phyloP scores from a whole-genome alignment of 2,329 filamentous ascomycete genomes.

The Aspergillus nomiae region DNA sequence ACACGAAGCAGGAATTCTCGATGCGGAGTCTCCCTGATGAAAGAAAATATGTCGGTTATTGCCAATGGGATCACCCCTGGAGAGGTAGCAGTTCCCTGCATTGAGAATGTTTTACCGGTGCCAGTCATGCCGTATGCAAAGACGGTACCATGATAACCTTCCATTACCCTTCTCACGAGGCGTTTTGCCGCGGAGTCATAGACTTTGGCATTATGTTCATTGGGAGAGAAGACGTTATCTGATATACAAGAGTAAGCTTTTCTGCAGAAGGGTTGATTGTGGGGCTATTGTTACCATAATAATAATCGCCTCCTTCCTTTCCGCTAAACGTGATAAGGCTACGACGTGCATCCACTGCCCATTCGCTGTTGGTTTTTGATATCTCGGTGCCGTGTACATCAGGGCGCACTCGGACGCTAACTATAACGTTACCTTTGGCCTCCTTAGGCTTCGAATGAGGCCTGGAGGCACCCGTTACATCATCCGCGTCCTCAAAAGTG shows the following conservation, averaged over 20 bases:
- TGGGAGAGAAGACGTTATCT: conserved; percentile 96
- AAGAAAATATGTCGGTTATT: conserved; percentile 98
- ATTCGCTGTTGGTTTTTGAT: conserved; percentile 73
- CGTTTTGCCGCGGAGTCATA: conserved; percentile 95
- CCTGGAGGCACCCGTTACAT: conserved; percentile 46
- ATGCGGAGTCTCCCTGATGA: conserved; percentile 94
- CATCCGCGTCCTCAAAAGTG: conserved; percentile 78
- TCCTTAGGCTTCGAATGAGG: conserved; percentile 57
- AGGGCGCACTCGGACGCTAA: conserved; percentile 90
- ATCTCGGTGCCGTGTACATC: conserved; percentile 67
- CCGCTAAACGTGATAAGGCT: conserved; percentile 82
- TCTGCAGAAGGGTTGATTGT: not conserved
- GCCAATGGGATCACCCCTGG: conserved; percentile 96
- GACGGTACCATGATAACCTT: conserved; percentile 97
- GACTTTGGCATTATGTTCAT: conserved; percentile 91
- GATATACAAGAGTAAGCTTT: conserved; percentile 5
- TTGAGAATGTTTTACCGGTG: conserved; percentile 98
- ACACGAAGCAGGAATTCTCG: conserved; percentile 92
- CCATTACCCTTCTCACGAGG: conserved; percentile 94
- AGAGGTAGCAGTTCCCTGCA: conserved; percentile 95
- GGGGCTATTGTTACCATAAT: conserved; percentile 68
- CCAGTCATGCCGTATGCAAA: conserved; percentile 99
- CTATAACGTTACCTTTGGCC: conserved; percentile 89
- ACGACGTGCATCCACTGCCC: conserved; percentile 85
- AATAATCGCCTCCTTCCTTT: conserved; percentile 88